Conservation (phyloP, 176 grass and related monocot species). For the Poa pratensis region DNA sequence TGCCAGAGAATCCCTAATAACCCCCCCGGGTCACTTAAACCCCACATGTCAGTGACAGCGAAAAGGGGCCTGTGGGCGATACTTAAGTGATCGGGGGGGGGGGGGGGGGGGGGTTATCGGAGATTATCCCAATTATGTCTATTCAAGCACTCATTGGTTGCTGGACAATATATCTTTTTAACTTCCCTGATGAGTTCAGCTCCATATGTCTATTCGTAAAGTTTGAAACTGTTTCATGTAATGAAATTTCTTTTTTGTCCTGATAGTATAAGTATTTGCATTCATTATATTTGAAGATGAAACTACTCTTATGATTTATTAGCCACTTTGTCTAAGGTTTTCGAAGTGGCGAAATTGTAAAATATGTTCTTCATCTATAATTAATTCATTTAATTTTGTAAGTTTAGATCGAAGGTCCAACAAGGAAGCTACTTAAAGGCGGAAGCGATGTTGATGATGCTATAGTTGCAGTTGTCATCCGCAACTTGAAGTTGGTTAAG, state of each 20-base stretch:
- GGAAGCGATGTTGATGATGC: constrained; percentile 79
- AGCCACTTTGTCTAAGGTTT: constrained; percentile 16
- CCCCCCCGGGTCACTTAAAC: too few species aligned
- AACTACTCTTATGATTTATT: constrained; percentile 12
- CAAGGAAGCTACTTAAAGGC: constrained; percentile 79
- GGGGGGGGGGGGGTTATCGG: too few species aligned
- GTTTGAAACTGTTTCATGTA: neutral
- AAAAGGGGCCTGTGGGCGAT: too few species aligned
- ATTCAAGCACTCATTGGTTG: neutral
- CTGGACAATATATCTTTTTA: neutral
- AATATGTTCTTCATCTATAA: neutral
- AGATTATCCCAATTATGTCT: too few species aligned
- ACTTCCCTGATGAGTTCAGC: neutral
- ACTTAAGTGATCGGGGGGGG: too few species aligned
- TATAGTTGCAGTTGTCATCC: constrained; percentile 77
- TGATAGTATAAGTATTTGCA: neutral
- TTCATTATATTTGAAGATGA: neutral
- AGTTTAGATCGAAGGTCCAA: constrained; percentile 65
- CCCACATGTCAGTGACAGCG: too few species aligned
- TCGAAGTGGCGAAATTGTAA: neutral
- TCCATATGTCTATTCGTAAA: neutral
- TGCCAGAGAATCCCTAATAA: too few species aligned
- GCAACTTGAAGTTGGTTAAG: constrained; percentile 94
- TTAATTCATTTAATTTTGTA: constrained; percentile 36
- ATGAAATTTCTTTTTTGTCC: neutral